These are phyloP conservation scores for Auriscalpium vulgare DNA, from an alignment of 768 basidiomycete species.

Conservation along the genomic window DNA sequence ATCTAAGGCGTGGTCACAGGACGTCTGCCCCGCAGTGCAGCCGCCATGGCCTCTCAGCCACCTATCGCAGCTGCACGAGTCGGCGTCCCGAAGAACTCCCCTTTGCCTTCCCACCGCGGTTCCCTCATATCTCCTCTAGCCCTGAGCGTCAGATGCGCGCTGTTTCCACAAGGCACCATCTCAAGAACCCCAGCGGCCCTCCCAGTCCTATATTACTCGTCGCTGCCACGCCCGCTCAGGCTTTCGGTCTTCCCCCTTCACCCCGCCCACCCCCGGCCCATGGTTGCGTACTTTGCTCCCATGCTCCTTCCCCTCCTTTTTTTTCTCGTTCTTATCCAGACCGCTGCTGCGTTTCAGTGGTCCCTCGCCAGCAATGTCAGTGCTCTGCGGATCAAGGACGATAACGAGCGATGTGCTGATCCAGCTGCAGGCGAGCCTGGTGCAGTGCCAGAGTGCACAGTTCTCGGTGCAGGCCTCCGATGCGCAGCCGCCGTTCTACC, in stretches of 20 bases:
- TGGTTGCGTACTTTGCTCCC: background rate
- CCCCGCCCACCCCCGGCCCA: too few species aligned
- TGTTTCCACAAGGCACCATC: background rate
- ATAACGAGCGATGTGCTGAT: background rate
- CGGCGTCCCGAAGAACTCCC: background rate
- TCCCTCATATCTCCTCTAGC: background rate
- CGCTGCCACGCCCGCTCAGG: background rate
- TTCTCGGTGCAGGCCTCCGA: background rate
- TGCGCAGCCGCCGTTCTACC: conserved; percentile 29
- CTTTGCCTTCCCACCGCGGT: background rate
- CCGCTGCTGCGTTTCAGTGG: background rate
- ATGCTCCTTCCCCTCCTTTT: background rate
- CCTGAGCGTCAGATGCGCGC: background rate
- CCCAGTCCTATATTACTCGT: background rate
- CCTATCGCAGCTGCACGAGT: background rate
- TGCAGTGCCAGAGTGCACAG: background rate
- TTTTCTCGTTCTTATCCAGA: background rate
- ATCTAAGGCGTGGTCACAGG: too few species aligned
- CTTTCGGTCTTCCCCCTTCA: too few species aligned
- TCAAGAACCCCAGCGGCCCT: background rate
- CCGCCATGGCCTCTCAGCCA: background rate
- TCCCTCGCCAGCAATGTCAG: background rate
- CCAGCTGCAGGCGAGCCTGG: background rate
- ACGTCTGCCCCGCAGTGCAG: too few species aligned
- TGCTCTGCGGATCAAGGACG: background rate